phyloP scores from a whole-genome alignment of 2,329 filamentous ascomycete species.

The Ophiostoma novo-ulmi region DNA sequence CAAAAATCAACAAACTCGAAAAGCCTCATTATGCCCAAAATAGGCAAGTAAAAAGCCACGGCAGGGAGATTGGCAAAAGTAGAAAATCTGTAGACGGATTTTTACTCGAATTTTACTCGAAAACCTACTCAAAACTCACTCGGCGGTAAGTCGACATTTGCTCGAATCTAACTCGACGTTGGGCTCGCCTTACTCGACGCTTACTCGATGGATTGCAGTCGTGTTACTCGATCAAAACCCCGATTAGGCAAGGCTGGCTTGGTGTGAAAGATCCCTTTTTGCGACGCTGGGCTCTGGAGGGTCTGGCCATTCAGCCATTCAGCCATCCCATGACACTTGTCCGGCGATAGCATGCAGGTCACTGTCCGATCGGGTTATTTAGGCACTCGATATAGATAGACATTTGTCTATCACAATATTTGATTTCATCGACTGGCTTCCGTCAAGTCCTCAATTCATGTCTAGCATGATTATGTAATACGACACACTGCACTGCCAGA shows the following conservation, averaged over 20 bases:
- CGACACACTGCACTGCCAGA: not conserved
- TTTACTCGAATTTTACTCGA: not conserved
- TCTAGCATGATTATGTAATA: not conserved
- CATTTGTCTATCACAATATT: not conserved
- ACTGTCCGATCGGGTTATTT: not conserved
- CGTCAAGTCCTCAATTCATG: not conserved
- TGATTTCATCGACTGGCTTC: not conserved
- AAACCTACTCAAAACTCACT: not conserved
- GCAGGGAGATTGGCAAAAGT: not conserved
- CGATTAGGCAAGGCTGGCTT: conserved; percentile 22
- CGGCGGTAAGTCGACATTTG: not conserved
- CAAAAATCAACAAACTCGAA: not conserved
- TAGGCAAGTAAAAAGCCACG: not conserved
- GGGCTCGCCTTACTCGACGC: conserved; percentile 25
- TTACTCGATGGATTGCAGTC: conserved; percentile 11
- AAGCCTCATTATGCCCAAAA: not conserved
- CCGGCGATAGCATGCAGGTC: not conserved
- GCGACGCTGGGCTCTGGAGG: not conserved
- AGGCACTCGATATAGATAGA: not conserved
- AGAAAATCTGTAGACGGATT: not conserved
- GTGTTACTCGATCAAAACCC: conserved; percentile 44
- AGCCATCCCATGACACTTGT: not conserved
- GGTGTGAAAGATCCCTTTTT: not conserved
- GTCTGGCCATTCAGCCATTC: not conserved
- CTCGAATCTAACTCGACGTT: conserved; percentile 15